Evolutionary conservation across 441 rosid genomes (phyloP).

Genomic region (California macrophylla): DNA sequence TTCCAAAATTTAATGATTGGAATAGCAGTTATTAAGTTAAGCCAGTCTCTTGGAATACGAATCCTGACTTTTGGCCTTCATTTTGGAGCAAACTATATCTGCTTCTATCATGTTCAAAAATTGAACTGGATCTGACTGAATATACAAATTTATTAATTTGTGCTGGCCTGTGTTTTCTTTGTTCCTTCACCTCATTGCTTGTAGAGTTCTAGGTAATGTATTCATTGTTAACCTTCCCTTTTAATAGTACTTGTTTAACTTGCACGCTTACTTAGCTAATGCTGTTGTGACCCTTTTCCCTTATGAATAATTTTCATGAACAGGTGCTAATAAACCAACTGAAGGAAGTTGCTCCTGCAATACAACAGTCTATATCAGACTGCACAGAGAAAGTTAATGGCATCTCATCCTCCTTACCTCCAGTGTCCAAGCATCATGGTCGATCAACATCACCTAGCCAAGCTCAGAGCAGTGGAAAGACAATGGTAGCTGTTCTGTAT

Average conservation of each 20-base stretch:
- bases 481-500: conserved; percentile 35
- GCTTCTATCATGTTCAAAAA: neutral
- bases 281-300: conserved; percentile 12
- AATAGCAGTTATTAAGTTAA: neutral
- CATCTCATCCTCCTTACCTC: conserved; percentile 63
- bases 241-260: neutral
- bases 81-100: neutral
- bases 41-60: conserved; percentile 1
- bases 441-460: conserved; percentile 54
- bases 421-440: conserved; percentile 45
- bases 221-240: neutral
- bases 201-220: conserved; percentile 13
- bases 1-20: neutral
- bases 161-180: neutral
- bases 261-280: neutral
- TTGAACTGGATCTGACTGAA: conserved; percentile 3
- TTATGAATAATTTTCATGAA: conserved; percentile 19
- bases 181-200: neutral
- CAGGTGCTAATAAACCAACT: conserved; percentile 95
- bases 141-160: neutral
- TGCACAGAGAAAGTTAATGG: conserved; percentile 71
- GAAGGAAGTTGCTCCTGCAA: conserved; percentile 86
- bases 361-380: conserved; percentile 76
- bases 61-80: neutral
- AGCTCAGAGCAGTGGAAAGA: conserved; percentile 73